Base-by-base conservation (phyloP, 805 yeast species). In the Myxozyma vanderwaltii region DNA sequence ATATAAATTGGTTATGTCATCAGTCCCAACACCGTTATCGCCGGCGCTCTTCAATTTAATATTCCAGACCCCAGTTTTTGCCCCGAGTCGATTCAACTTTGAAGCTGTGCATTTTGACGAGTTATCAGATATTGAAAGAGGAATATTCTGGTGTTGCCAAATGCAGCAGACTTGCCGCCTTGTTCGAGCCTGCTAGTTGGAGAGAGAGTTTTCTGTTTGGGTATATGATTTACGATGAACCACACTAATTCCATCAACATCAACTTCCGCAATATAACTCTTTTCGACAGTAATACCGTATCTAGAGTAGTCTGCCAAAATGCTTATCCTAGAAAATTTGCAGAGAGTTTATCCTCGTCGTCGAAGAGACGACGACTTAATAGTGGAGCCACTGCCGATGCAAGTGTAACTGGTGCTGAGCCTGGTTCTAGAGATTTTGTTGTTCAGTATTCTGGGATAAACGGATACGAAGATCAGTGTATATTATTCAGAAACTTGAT, bases 371-470 rank as follows among this genome's bases (percentile, higher is more conserved):
- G 33, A 29, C 33, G 33, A 29, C 6, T 29, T 10, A 29, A 29
- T 29, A 29, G 33, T 29, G 33, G 33, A 10, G 10, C 10, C n/a
- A n/a, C n/a, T 10, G 33, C 33, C 33, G 33, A 29, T 29, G 33
- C 10, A 7, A 7, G 10, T 29, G 33, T 29, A 10, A 29, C 33
- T 29, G 33, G 51, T 21, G 39, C 15, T 26, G 51, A 40, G 29
- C 48, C 39, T 8, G 21, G 10, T 38, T 38, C 43, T 21, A 38
- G 43, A 19, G 43, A 19, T 38, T 2, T 21, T 29, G 19, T 24
- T 17, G 45, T 45, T 29, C 40, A 35, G 12, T 17, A 8, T 15
- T 8, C 27, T 15, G 63, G 63, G 23, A 59, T 59, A 21, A 60
- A 56, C 33, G 41, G 27, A 43, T 43, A 33, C 27, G 54, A 38